phyloP scores from a whole-genome alignment of 148 eudicot genomes.

The Arctostaphylos glauca region DNA sequence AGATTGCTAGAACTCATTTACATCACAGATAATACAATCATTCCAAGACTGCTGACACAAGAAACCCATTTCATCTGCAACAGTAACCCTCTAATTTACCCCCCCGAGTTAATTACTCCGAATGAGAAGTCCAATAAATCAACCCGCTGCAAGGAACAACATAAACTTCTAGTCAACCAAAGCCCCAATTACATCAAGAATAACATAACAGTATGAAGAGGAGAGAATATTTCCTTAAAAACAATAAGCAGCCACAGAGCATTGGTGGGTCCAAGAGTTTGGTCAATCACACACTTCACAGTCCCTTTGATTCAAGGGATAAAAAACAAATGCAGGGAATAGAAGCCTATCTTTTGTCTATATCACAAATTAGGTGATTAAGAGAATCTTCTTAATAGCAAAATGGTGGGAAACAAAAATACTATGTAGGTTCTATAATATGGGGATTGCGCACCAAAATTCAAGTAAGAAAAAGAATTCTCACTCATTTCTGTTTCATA shows the following conservation, averaged over 20 bases:
- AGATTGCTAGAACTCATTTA: conserved; percentile 9
- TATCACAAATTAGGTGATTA: background rate
- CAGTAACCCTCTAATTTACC: background rate
- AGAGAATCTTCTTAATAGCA: background rate
- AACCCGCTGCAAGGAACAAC: conserved; percentile 57
- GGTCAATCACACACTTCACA: background rate
- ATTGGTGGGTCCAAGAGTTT: background rate
- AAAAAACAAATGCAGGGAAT: background rate
- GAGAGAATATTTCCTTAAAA: background rate
- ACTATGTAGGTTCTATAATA: too few relatives aligned
- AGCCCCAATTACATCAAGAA: background rate
- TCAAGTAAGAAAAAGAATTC: too few relatives aligned
- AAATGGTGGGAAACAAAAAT: background rate
- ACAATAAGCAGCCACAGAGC: background rate
- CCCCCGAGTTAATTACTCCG: conserved; percentile 36
- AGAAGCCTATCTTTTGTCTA: background rate
- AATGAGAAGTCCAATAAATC: conserved; percentile 82
- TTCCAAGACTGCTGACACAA: background rate
- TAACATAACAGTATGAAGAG: background rate
- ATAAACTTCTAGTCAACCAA: background rate
- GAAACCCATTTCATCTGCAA: conserved; percentile 1
- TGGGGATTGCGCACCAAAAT: too few relatives aligned
- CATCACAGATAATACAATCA: background rate
- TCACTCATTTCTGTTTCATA: too few relatives aligned
- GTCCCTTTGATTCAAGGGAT: background rate